Base-by-base conservation (phyloP, 208 protist species). In the Phytomonas sp. region DNA sequence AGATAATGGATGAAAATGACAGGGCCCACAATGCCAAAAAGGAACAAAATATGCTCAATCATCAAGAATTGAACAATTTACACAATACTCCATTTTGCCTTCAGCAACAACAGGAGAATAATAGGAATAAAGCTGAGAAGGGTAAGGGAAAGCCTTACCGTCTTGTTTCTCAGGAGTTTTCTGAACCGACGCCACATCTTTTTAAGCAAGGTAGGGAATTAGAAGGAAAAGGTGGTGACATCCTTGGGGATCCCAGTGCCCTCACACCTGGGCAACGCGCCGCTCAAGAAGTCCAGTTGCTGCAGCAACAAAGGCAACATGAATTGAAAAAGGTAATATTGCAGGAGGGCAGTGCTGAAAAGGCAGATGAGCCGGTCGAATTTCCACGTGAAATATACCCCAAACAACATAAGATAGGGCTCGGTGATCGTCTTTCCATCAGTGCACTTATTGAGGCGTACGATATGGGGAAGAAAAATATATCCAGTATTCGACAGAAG, bases 251-350 rank as follows among this genome's bases (percentile, higher is more conserved):
- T 56, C 45, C 26, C 45, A 56, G 23, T 26, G 66, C 62, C 5
- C 66, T 63, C 66, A 36, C 66, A n/a, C 45, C 66, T 29, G 52
- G 52, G 11, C 66, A 70, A n/a, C 30, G 40, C 19, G 66, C 66
- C 16, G 66, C 66, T 4, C 29, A 67, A 45, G 64, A 67, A 23
- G n/a, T 62, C 12, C 66, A 42, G 30, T 19, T 59, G 16, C 19
- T 56, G 45, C 16, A 56, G 7, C 45, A 19, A 56, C 45, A 56
- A 26, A 56, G 26, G 45, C 45, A 12, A 19, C 8, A 5, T 4
- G 19, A 56, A 26, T 26, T 23, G 19, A 19, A 56, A 56, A 56
- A 23, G 45, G 26, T 56, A 19, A 23, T 23, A 7, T 10, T 56
- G 45, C 45, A 19, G 6, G 19, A 56, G 26, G 6, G 19, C 7